Percentiles rank a stretch among this genome's conserved stretches.
Conservation (phyloP, 2,329 filamentous ascomycete species). For the Penicillium sp. region DNA sequence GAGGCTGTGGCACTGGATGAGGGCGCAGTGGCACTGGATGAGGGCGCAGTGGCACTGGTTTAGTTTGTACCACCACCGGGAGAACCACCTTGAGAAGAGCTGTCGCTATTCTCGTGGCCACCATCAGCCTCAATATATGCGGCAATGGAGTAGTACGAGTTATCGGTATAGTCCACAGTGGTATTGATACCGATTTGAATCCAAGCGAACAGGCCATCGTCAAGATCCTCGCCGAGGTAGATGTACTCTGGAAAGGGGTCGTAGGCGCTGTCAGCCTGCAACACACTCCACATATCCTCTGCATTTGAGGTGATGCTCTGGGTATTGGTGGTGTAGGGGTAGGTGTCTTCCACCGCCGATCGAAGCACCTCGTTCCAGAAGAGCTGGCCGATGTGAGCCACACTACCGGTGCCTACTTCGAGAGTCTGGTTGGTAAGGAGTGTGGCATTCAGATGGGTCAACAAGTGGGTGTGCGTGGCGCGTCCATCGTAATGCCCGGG, state of each 20-base stretch:
- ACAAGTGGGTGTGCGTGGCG: conserved; percentile 49
- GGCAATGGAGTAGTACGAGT: conserved; percentile 20
- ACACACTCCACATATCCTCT: conserved; percentile 40
- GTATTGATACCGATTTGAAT: conserved; percentile 47
- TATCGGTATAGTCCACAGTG: conserved; percentile 29
- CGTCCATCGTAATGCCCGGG: conserved; percentile 48
- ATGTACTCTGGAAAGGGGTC: conserved; percentile 54
- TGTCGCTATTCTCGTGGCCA: conserved; percentile 18
- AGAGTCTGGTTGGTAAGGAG: conserved; percentile 45
- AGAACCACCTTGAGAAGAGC: not conserved
- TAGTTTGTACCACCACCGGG: not conserved
- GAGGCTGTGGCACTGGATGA: not conserved
- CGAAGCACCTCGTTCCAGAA: conserved; percentile 49
- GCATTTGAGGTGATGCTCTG: conserved; percentile 37
- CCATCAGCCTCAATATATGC: conserved; percentile 22
- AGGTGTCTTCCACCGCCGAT: conserved; percentile 38
- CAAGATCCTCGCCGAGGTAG: conserved; percentile 48
- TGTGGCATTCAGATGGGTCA: conserved; percentile 39
- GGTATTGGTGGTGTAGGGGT: conserved; percentile 29
- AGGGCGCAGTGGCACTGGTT: not conserved
- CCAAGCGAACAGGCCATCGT: conserved; percentile 48
- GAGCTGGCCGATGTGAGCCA: conserved; percentile 50
- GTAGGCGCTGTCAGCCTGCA: conserved; percentile 41
- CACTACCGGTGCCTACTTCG: conserved; percentile 32
- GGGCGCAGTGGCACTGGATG: not conserved